Evolutionary conservation across 768 basidiomycete genomes (phyloP).

Genomic region (Lactarius pseudohatsudake): DNA sequence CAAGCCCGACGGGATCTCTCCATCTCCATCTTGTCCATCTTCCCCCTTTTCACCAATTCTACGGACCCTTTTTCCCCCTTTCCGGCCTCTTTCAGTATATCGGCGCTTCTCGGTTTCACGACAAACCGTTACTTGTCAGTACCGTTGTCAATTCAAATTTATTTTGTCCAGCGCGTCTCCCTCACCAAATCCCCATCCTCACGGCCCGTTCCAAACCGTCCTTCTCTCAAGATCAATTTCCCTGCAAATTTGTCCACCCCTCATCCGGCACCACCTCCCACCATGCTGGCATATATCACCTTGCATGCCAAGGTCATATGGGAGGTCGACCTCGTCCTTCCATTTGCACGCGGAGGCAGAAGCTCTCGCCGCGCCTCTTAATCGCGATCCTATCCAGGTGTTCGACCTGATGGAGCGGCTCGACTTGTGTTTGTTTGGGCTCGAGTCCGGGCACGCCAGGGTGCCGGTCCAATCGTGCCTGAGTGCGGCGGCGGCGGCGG

Average conservation of each 20-base stretch:
- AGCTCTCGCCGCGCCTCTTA: no score
- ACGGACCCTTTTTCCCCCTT: slow-evolving; percentile 32
- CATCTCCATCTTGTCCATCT: not conserved
- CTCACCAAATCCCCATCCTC: slow-evolving; percentile 30
- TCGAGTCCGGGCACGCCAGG: no score
- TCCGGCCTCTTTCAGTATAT: slow-evolving; percentile 33
- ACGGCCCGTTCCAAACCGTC: slow-evolving; percentile 24
- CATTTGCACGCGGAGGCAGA: no score
- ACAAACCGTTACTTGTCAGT: slow-evolving; percentile 19
- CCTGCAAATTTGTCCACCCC: slow-evolving; percentile 23
- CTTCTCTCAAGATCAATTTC: slow-evolving; percentile 20
- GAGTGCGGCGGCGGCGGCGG: no score
- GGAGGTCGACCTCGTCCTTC: no score
- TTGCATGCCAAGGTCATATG: no score
- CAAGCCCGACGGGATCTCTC: slow-evolving; percentile 12
- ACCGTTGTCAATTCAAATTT: slow-evolving; percentile 31
- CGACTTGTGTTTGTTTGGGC: no score
- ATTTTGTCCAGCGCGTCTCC: slow-evolving; percentile 18
- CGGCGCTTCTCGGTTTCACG: slow-evolving; percentile 32
- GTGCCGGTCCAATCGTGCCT: no score
- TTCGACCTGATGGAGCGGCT: no score
- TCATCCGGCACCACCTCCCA: slow-evolving; percentile 16
- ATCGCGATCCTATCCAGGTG: no score
- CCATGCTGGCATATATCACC: not conserved
- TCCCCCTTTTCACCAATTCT: slow-evolving; percentile 31